These are phyloP conservation scores for Pholiota molesta DNA, from an alignment of 768 basidiomycete genomes.

Conservation along the genomic window DNA sequence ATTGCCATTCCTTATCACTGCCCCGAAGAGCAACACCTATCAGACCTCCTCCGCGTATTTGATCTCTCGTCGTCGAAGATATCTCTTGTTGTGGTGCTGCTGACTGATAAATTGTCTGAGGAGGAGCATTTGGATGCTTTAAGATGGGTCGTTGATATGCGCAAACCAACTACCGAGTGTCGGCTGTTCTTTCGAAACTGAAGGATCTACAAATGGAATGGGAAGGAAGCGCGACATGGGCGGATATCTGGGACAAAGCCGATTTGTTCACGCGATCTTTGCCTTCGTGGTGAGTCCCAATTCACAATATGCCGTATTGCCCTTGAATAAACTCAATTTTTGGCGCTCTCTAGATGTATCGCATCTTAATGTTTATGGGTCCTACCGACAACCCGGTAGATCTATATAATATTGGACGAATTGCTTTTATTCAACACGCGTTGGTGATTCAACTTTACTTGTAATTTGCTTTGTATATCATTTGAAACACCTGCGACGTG, in stretches of 20 bases:
- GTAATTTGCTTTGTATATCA: no score
- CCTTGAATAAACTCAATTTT: no score
- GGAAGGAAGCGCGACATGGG: conserved; percentile 28
- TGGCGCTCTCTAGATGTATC: no score
- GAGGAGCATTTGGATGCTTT: conserved; percentile 12
- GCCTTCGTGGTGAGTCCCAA: not conserved
- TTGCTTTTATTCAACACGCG: no score
- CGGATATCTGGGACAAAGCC: conserved; percentile 28
- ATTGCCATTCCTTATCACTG: conserved; percentile 25
- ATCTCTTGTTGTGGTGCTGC: conserved; percentile 22
- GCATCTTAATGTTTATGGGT: no score
- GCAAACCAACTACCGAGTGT: conserved; percentile 12
- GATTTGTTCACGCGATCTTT: conserved; percentile 15
- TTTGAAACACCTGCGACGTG: no score
- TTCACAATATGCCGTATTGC: no score
- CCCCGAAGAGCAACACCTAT: conserved; percentile 16
- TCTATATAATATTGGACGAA: no score
- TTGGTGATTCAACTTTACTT: no score
- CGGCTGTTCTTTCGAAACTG: conserved; percentile 13
- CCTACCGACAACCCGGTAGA: no score
- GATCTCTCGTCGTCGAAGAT: conserved; percentile 10
- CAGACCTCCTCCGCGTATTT: conserved; percentile 18
- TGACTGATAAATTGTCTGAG: conserved; percentile 15
- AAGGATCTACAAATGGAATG: not conserved
- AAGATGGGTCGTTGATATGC: conserved; percentile 17